Base-by-base conservation (phyloP, 805 yeast genomes). In the Candida yuanshanica region DNA sequence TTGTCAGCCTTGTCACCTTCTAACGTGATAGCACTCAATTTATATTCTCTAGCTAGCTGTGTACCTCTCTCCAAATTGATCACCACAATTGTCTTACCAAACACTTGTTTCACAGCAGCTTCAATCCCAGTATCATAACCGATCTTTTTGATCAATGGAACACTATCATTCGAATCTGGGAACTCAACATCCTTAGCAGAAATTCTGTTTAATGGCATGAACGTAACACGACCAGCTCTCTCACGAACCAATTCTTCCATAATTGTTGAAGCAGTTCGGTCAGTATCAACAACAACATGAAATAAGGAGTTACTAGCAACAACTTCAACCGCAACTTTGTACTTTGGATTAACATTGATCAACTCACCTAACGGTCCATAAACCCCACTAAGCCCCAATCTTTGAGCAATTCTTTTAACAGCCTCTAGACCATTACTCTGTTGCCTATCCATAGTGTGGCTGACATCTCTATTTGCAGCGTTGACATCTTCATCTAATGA, bases 1-100 rank as follows among this genome's bases (percentile, higher is more conserved):
- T 77, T 79, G 51, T 87, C 95, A 37, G 87, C 87, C 48, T 87
- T 70, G 58, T 93, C 98, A 50, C 99, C 99, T 59, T 87, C 95
- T 14, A 91, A 65, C 0, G 99, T 93, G 13, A 93, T 83, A 1
- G 95, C 85, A 51, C 76, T 80, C 20, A 90, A 63, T 23, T 76
- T 74, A 57, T 69, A 75, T 9, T 66, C 61, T 36, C 75, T 74
- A 0, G 95, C 80, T 22, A 84, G 64, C 49, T 79, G 81, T 3
- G 81, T 69, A 4, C 95, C 95, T 23, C 71, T 69, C 36, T 74
- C 79, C 35, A 91, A 63, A 46, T 82, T 79, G 43, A 75, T 72
- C 39, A 90, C 81, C 1, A 93, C 90, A 33, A 90, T 75, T 0
- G 93, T 78, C 52, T 72, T 79, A 18, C 95, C 91, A 63, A 89